Conservation (phyloP, 495 filamentous ascomycete genomes). For the Penicillium chermesinum region DNA sequence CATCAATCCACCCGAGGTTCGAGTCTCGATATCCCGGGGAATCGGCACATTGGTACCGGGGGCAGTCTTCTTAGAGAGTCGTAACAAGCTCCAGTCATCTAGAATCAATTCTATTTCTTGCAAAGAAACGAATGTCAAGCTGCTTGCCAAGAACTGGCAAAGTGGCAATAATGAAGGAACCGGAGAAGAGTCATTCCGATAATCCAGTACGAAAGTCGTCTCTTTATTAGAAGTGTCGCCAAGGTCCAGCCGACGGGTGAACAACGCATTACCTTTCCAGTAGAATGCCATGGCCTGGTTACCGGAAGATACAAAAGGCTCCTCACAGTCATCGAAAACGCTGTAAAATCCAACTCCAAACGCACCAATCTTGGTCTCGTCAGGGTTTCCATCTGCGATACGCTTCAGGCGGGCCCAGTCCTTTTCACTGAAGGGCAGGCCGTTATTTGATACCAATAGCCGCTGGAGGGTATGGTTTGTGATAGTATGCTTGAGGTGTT, state of each 20-base stretch:
- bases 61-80: constrained; percentile 75
- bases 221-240: constrained; percentile 58
- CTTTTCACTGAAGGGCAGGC: constrained; percentile 72
- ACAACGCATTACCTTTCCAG: constrained; percentile 94
- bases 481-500: constrained; percentile 74
- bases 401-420: constrained; percentile 94
- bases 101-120: constrained; percentile 84
- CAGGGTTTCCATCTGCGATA: constrained; percentile 96
- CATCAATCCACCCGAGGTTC: constrained; percentile 81
- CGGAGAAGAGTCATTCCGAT: constrained; percentile 78
- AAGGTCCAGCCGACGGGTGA: constrained; percentile 74
- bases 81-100: constrained; percentile 76
- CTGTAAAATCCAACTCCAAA: constrained; percentile 99
- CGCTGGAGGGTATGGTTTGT: constrained; percentile 77
- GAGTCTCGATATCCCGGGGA: constrained; percentile 73
- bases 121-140: constrained; percentile 90
- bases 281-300: constrained; percentile 95
- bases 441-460: constrained; percentile 85
- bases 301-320: constrained; percentile 91
- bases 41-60: constrained; percentile 67
- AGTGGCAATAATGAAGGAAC: constrained; percentile 79
- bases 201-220: constrained; percentile 89
- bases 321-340: constrained; percentile 96
- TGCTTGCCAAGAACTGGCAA: constrained; percentile 87
- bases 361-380: constrained; percentile 97